phyloP scores from a whole-genome alignment of 495 filamentous ascomycete genomes.

The Daldinia loculata region DNA sequence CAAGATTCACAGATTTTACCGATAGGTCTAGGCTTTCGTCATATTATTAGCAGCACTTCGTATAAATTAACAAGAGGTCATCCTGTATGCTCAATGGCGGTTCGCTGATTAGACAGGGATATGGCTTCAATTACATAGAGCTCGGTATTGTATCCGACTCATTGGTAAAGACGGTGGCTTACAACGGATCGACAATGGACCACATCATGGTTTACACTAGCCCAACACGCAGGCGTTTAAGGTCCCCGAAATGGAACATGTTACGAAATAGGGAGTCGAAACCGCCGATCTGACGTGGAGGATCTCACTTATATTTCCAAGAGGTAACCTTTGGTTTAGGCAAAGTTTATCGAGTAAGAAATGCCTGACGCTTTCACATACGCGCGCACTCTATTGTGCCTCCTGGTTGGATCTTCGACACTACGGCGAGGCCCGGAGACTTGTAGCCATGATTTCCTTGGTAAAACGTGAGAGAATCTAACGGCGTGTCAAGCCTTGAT shows the following conservation, averaged over 20 bases:
- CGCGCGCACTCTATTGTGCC: background rate
- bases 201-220: constrained; percentile 34
- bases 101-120: background rate
- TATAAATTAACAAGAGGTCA: background rate
- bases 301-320: constrained; percentile 21
- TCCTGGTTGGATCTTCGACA: background rate
- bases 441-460: constrained; percentile 1
- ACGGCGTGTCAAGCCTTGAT: constrained; percentile 1
- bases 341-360: constrained; percentile 14
- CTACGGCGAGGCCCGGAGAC: background rate
- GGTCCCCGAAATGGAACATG: constrained; percentile 22
- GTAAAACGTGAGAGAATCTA: constrained; percentile 5
- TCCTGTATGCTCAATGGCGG: background rate
- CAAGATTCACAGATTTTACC: background rate
- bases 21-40: background rate
- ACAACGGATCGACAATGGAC: constrained; percentile 15
- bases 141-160: constrained; percentile 2
- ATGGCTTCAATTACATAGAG: background rate
- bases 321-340: background rate
- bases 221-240: constrained; percentile 19
- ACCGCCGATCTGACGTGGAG: constrained; percentile 18
- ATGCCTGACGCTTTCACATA: constrained; percentile 12
- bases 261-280: constrained; percentile 18
- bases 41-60: background rate
- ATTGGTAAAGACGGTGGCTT: constrained; percentile 26